Percentiles rank a stretch among this genome's conserved stretches.
phyloP scores from a whole-genome alignment of 352 stramenopile genomes.

The Phytophthora multivora region DNA sequence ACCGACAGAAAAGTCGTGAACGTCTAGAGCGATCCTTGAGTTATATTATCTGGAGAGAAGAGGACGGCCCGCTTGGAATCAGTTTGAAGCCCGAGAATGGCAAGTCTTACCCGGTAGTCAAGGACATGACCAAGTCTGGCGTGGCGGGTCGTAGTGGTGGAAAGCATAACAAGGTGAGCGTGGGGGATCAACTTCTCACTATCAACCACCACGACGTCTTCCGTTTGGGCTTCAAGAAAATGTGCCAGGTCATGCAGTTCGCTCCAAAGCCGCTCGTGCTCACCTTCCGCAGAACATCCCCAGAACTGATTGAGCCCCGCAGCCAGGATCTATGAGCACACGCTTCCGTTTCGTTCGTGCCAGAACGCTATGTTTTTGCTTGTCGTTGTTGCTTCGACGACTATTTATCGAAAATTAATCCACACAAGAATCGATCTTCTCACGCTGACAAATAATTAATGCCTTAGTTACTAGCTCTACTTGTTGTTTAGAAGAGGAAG shows the following conservation, averaged over 20 bases:
- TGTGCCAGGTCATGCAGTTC: conserved; percentile 65
- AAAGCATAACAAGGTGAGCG: conserved; percentile 37
- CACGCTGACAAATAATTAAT: conserved; percentile 33
- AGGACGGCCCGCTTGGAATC: conserved; percentile 63
- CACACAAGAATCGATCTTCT: neutral
- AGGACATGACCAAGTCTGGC: conserved; percentile 41
- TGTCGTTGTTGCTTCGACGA: conserved; percentile 4
- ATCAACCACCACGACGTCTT: conserved; percentile 76
- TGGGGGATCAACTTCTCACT: conserved; percentile 65
- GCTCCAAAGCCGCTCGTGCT: conserved; percentile 70
- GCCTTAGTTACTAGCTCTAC: conserved; percentile 41
- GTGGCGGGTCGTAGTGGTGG: conserved; percentile 32
- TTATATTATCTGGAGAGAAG: conserved; percentile 74
- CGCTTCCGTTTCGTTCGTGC: neutral
- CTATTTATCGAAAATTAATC: conserved; percentile 26
- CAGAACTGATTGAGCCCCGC: conserved; percentile 33
- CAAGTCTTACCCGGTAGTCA: conserved; percentile 62
- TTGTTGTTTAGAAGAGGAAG: conserved; percentile 11
- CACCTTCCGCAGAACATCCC: conserved; percentile 55
- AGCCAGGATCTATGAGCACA: conserved; percentile 55
- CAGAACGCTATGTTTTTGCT: neutral
- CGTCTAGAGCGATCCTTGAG: conserved; percentile 60
- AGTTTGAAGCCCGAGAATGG: conserved; percentile 53
- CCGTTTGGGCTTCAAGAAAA: conserved; percentile 58
- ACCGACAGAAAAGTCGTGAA: conserved; percentile 49